These are phyloP conservation scores for Asclepias syriaca DNA, from an alignment of 257 asterid genomes.

Conservation along the genomic window DNA sequence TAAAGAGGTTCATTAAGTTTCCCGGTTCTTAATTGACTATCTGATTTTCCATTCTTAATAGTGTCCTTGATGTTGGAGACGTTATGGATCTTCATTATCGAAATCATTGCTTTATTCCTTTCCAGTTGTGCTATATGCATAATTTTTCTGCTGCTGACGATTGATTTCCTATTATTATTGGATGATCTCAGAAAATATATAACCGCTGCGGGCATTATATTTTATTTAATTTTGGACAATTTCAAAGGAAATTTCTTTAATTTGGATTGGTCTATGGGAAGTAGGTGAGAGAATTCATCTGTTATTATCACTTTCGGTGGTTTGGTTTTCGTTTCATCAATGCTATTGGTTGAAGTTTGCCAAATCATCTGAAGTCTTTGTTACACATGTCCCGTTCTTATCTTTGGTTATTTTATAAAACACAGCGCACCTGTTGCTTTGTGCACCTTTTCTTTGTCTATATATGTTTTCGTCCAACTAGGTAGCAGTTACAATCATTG, in stretches of 20 bases:
- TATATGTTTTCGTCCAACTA: constrained; percentile 9
- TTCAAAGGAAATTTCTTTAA: not conserved
- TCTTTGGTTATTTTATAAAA: constrained; percentile 2
- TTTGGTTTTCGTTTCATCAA: constrained; percentile 16
- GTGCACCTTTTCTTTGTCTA: constrained; percentile 7
- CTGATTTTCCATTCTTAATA: not conserved
- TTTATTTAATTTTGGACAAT: not conserved
- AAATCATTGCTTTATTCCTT: not conserved
- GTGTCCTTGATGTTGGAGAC: not conserved
- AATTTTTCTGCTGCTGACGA: not conserved
- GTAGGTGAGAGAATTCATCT: not conserved
- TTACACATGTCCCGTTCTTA: constrained; percentile 20
- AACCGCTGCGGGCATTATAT: not conserved
- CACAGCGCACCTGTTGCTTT: constrained; percentile 18
- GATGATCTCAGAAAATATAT: not conserved
- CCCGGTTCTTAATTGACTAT: not conserved
- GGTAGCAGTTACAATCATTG: constrained; percentile 22
- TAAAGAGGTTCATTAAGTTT: not conserved
- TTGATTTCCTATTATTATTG: not conserved
- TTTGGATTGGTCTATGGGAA: not conserved
- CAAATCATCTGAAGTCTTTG: constrained; percentile 11
- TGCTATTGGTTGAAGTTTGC: constrained; percentile 18
- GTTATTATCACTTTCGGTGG: constrained; percentile 1
- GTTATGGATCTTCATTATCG: not conserved
- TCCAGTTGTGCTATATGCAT: not conserved